Evolutionary conservation across 768 basidiomycete species (phyloP), one percentile per base, ranked within the genome.

Genomic region (Amanita rubescens): DNA sequence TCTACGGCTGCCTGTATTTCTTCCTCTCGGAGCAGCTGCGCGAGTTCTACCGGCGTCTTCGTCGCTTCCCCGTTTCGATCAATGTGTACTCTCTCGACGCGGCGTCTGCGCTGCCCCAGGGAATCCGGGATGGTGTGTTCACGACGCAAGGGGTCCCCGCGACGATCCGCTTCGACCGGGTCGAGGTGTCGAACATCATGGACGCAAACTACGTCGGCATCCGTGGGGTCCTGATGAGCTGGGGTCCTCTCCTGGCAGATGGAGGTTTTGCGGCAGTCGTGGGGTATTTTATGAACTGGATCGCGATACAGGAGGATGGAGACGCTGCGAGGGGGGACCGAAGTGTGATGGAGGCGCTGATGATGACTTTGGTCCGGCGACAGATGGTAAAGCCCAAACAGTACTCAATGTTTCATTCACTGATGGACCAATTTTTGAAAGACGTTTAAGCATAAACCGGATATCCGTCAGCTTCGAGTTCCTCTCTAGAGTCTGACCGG

Each of bases 251-350:
- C 3, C 65, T 79, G 14, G 56, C 58, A n/a, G 55, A 60, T 5
- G 69, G 60, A 15, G 48, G 52, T 12, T 45, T 57, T 32, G 69
- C 75, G 4, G 55, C 70, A 0, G 60, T 79, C 5, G 56, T 75
- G 5, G 73, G 71, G 14, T 73, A 74, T 51, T 76, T 72, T 52
- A 75, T 78, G 77, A 79, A 78, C 52, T 79, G 77, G 77, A n/a
- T 58, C 2, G 15, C 47, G 20, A n/a, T 49, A 11, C 57, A 66
- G 46, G 17, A 60, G 55, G 30, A 62, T 42, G 63, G 65, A 55
- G 37, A 49, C 12, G 52, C 44, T 19, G 10, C 19, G 17, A 19
- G 41, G 41, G 41, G 8, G 19, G 41, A 17, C 22, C 14, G 4
- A 43, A 19, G 41, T 19, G 41, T 43, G 9, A 19, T 43, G n/a